A percentile compares a stretch with the other conserved stretches of the same genome.
phyloP scores from a whole-genome alignment of 345 rosid genomes.

The Cardamine chenopodiifolia region DNA sequence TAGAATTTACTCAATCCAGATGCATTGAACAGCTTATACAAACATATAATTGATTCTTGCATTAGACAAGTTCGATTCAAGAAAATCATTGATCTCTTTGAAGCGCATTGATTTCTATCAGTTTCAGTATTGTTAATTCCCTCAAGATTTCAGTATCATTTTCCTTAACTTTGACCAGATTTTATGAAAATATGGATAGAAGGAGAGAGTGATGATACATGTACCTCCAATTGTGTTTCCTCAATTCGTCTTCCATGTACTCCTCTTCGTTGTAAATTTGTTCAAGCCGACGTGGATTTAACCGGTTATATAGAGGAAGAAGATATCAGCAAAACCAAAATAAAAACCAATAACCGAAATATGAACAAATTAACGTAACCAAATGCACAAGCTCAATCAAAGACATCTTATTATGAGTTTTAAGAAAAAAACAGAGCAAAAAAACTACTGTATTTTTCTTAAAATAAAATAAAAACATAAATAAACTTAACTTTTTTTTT shows the following conservation, averaged over 20 bases:
- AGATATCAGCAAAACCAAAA: neutral
- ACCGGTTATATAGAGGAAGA: neutral
- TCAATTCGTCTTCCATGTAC: too few relatives aligned
- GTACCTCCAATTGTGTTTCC: too few relatives aligned
- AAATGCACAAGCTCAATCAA: neutral
- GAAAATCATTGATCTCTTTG: slow-evolving; percentile 63
- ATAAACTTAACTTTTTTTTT: too few relatives aligned
- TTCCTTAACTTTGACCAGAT: too few relatives aligned
- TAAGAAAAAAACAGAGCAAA: neutral
- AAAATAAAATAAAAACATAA: neutral
- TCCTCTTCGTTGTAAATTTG: neutral
- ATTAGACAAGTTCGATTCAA: slow-evolving; percentile 60
- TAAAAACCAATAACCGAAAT: slow-evolving; percentile 5
- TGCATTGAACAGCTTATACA: slow-evolving; percentile 57
- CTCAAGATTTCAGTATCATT: too few relatives aligned
- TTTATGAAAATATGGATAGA: too few relatives aligned
- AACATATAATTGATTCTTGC: too few relatives aligned
- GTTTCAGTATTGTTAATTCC: too few relatives aligned
- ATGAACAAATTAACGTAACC: neutral
- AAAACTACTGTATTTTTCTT: neutral
- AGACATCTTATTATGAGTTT: neutral
- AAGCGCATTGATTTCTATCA: slow-evolving; percentile 52
- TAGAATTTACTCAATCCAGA: slow-evolving; percentile 38
- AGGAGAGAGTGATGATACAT: too few relatives aligned
- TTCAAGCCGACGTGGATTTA: neutral